A percentile compares a stretch with the other conserved stretches of the same genome.
phyloP scores from a whole-genome alignment of 2,329 filamentous ascomycete species.

The Tolypocladium pustulatum region DNA sequence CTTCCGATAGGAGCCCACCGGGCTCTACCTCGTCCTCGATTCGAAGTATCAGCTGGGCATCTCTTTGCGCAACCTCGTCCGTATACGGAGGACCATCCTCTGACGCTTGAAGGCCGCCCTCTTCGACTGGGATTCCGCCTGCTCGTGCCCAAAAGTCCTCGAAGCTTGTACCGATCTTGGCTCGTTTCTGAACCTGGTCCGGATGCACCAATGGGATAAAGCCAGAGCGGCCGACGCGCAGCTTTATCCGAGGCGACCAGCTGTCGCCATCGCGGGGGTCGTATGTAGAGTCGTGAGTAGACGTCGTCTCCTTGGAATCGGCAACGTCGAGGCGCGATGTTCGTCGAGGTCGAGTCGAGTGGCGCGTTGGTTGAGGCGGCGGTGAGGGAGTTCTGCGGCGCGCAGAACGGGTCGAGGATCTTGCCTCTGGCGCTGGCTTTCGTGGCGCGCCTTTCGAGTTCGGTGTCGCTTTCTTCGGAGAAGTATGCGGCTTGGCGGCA shows the following conservation, averaged over 20 bases:
- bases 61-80: constrained; percentile 50
- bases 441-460: constrained; percentile 20
- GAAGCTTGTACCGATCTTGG: constrained; percentile 43
- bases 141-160: constrained; percentile 46
- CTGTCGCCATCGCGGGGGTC: constrained; percentile 11
- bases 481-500: constrained; percentile 14
- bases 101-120: constrained; percentile 43
- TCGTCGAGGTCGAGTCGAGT: constrained; percentile 31
- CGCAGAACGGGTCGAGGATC: constrained; percentile 18
- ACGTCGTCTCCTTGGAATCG: constrained; percentile 6
- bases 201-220: constrained; percentile 49
- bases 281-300: constrained; percentile 5
- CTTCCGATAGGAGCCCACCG: constrained; percentile 63
- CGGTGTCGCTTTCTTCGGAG: constrained; percentile 13
- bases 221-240: constrained; percentile 29
- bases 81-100: constrained; percentile 50
- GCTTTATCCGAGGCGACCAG: constrained; percentile 35
- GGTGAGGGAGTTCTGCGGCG: constrained; percentile 32
- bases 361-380: constrained; percentile 24
- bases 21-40: constrained; percentile 64
- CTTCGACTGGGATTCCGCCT: constrained; percentile 40
- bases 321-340: constrained; percentile 27
- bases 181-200: constrained; percentile 41
- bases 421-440: constrained; percentile 16
- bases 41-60: constrained; percentile 58